These are phyloP conservation scores for Mycena belliarum DNA, from an alignment of 768 basidiomycete genomes.

Conservation along the genomic window DNA sequence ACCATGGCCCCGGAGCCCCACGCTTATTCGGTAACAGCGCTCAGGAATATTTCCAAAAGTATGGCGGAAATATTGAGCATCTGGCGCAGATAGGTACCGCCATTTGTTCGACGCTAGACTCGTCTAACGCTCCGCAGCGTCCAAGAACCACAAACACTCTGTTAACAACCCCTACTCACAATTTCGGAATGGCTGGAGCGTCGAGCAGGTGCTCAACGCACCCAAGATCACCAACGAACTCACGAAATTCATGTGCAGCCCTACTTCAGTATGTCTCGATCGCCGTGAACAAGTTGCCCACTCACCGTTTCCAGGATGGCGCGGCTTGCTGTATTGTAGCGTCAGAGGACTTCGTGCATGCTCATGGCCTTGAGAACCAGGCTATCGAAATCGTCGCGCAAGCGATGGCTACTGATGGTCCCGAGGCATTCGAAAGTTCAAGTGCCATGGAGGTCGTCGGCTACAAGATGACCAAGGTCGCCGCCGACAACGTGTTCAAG, in stretches of 20 bases:
- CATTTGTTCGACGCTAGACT: neutral
- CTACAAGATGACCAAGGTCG: slow-evolving; percentile 70
- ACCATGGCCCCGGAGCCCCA: slow-evolving; percentile 70
- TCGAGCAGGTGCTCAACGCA: slow-evolving; percentile 66
- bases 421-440: slow-evolving; percentile 60
- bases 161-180: slow-evolving; percentile 85
- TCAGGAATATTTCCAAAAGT: slow-evolving; percentile 76
- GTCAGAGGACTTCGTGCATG: slow-evolving; percentile 76
- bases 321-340: slow-evolving; percentile 78
- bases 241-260: slow-evolving; percentile 87
- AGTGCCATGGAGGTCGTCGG: slow-evolving; percentile 85
- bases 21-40: slow-evolving; percentile 76
- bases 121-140: slow-evolving; percentile 42
- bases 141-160: slow-evolving; percentile 84
- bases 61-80: slow-evolving; percentile 65
- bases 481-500: slow-evolving; percentile 68
- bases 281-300: neutral
- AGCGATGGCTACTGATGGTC: slow-evolving; percentile 65
- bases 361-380: slow-evolving; percentile 76
- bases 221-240: slow-evolving; percentile 71
- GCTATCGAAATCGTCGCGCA: slow-evolving; percentile 80
- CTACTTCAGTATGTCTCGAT: slow-evolving; percentile 61
- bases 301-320: slow-evolving; percentile 51
- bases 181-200: slow-evolving; percentile 77
- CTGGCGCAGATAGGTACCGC: slow-evolving; percentile 73